Conservation (phyloP, 768 basidiomycete genomes). For the Rhodotorula diobovata region DNA sequence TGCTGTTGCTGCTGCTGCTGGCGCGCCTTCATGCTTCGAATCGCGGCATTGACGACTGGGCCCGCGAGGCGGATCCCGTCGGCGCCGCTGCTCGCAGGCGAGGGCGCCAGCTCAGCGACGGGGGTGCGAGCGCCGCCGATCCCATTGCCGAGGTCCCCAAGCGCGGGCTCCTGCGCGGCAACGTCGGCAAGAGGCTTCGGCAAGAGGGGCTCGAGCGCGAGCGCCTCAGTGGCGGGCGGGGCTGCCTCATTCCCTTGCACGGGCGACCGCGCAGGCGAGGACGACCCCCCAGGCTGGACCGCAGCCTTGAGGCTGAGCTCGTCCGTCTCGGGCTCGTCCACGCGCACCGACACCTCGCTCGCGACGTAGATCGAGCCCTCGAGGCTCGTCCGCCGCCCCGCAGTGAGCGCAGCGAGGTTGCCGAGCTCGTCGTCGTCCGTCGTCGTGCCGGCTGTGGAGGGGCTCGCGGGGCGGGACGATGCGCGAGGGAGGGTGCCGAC, state of each 20-base stretch:
- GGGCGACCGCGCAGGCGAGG: not conserved
- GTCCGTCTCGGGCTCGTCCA: slow-evolving; percentile 2
- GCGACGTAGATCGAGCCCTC: slow-evolving; percentile 28
- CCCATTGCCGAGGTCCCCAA: slow-evolving; percentile 2
- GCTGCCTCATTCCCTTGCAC: too few species aligned
- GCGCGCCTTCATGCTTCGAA: not conserved
- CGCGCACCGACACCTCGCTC: slow-evolving; percentile 17
- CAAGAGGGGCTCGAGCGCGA: too few species aligned
- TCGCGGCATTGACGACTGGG: not conserved
- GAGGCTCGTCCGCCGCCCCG: slow-evolving; percentile 24
- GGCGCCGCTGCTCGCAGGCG: not conserved
- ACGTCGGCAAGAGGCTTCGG: too few species aligned
- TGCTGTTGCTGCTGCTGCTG: too few species aligned
- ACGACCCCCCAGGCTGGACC: not conserved
- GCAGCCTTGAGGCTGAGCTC: not conserved
- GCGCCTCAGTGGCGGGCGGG: too few species aligned
- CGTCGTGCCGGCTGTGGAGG: not conserved
- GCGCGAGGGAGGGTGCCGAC: not conserved
- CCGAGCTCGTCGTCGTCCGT: not conserved
- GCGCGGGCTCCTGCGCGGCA: not conserved
- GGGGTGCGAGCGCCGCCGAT: not conserved
- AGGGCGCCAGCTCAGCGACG: not conserved
- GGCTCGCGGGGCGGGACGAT: too few species aligned
- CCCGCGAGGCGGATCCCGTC: not conserved
- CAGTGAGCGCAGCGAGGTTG: not conserved